phyloP scores from a whole-genome alignment of 257 asterid species.

The Capsicum rhomboideum region DNA sequence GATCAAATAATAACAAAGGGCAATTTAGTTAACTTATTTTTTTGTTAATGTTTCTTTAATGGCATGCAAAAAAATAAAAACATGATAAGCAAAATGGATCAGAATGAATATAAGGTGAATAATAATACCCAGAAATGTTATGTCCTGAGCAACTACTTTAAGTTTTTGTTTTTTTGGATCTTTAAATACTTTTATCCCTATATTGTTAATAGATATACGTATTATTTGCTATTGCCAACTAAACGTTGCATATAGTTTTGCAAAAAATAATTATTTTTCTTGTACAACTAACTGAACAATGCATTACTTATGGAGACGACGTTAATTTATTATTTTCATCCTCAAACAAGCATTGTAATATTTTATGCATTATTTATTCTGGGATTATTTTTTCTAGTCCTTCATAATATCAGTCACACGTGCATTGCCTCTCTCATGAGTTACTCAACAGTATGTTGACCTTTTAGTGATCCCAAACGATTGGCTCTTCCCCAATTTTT shows the following conservation, averaged over 20 bases:
- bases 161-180: no score
- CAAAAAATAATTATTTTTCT: background rate
- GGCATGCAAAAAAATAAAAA: no score
- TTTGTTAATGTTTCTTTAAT: no score
- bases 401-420: slow-evolving; percentile 18
- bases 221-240: no score
- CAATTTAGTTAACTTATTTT: no score
- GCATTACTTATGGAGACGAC: background rate
- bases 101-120: no score
- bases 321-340: background rate
- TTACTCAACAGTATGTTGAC: slow-evolving; percentile 23
- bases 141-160: no score
- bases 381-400: background rate
- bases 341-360: background rate
- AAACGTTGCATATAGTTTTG: background rate
- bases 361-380: background rate
- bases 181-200: background rate
- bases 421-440: slow-evolving; percentile 34
- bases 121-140: no score
- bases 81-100: no score
- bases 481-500: slow-evolving; percentile 12
- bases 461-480: slow-evolving; percentile 33
- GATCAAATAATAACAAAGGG: no score
- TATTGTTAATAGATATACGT: background rate
- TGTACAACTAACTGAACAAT: background rate